Evolutionary conservation across 2,329 filamentous ascomycete genomes (phyloP), one percentile per base, ranked within the genome.

Genomic region (Aspergillus hortae): DNA sequence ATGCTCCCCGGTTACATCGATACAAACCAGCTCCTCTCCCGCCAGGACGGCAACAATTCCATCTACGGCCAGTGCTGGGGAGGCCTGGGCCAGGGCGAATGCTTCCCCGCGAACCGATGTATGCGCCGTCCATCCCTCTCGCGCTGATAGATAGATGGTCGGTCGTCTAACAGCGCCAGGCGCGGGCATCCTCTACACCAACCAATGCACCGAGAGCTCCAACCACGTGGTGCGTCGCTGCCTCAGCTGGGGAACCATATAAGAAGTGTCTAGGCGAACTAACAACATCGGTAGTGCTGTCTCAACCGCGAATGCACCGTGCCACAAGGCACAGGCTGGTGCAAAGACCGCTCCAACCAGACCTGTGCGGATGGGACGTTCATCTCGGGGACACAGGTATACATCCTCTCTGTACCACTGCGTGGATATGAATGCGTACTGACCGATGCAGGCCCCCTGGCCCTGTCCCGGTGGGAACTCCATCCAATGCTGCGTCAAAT

Each of bases 401-500:
- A 11, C 25, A 12, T 21, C 21, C 38, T n/a, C 12, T n/a, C 12
- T 15, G 4, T 38, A 23, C 21, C 23, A 23, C 23, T 23, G 23
- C 23, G 6, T 23, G 23, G 6, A 23, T 23, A 38, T 38, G 12
- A 30, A 30, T 30, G 27, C 6, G 7, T 4, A 9, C 27, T 30
- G 27, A 30, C 27, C 7, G 23, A 23, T 30, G 27, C 27, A 49
- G 46, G 23, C n/a, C 10, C 7, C 27, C 14, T 56, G 35, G 45
- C 51, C 54, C 14, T 56, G 49, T 19, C 46, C 46, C n/a, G 52
- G 52, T 1, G 46, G 48, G 6, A 45, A 21, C 25, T 47, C 50
- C 11, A 52, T 54, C 27, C 32, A 54, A 21, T 54, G 48, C 32
- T 56, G 54, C 17, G 51, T 56, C 14, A 23, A 45, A 14, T 48